Base-by-base conservation (phyloP, 164 flowering plant genomes). In the Kalanchoe fedtschenkoi region DNA sequence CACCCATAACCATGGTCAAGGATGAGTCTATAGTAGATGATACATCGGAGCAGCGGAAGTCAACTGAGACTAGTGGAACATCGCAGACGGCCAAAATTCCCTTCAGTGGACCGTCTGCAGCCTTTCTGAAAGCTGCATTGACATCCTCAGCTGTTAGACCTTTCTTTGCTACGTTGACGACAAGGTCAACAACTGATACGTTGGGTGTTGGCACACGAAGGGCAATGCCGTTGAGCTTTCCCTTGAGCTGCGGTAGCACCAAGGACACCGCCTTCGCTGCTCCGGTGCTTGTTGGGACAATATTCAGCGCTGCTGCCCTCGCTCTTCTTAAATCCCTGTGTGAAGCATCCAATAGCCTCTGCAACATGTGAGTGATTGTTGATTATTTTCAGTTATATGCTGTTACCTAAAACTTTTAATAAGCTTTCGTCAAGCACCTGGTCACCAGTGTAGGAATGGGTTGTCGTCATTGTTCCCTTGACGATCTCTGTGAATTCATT, bases 401-500 rank as follows among this genome's bases (percentile, higher is more conserved):
- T n/a, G n/a, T n/a, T 26, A 26, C 2, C 17, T 51, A 51, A 11
- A 51, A 24, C 17, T 51, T 51, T 7, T 26, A 37, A 37, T 47
- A 22, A 47, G 9, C 30, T 15, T 61, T 17, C 26, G 33, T 13
- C 10, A 2, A 24, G 64, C 78, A 89, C 98, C 93, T 92, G 98
- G 72, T 92, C 98, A 34, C 96, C 96, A 4, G 96, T 89, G 82
- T 92, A 92, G 42, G 98, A 92, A 71, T 92, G 98, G 33, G 98
- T 93, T 10, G 98, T 93, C 62, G 98, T 93, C 98, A 93, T 93
- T 65, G 98, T 93, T 64, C 98, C 98, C 88, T 93, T 93, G 32
- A 89, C 95, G 77, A 89, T 88, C 32, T 86, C 98, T 92, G 83
- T 61, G 71, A 51, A 32, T 51, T 51, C 32, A 51, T 5, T 51